A percentile compares a stretch with the other conserved stretches of the same genome.
These are phyloP conservation scores for Candida boidinii DNA, from an alignment of 805 yeast genomes.

Conservation along the genomic window DNA sequence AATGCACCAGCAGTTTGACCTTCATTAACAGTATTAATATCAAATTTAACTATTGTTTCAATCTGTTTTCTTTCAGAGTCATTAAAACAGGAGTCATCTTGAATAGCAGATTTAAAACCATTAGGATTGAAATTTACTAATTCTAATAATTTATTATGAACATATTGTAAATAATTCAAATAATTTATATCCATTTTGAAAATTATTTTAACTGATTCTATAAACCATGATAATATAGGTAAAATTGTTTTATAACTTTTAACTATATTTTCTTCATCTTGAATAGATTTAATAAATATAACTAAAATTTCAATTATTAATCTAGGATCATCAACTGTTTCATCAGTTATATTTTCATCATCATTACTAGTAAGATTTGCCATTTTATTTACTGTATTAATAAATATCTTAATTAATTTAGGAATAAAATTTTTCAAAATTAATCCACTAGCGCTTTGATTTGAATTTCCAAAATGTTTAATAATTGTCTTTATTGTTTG, in stretches of 20 bases:
- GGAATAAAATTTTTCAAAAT: constrained; percentile 40
- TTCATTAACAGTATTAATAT: constrained; percentile 12
- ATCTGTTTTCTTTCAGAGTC: constrained; percentile 32
- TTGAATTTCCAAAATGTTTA: constrained; percentile 22
- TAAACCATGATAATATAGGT: constrained; percentile 25
- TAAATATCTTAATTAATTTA: constrained; percentile 27
- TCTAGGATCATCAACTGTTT: constrained; percentile 23
- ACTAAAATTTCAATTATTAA: constrained; percentile 41
- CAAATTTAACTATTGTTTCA: constrained; percentile 33
- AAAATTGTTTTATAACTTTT: constrained; percentile 22
- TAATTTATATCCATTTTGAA: constrained; percentile 12
- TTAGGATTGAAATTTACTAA: constrained; percentile 36
- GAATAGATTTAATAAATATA: constrained; percentile 30
- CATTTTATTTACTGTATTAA: constrained; percentile 2
- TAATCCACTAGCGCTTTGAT: constrained; percentile 21
- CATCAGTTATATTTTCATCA: constrained; percentile 6
- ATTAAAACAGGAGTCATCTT: constrained; percentile 25
- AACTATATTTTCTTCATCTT: constrained; percentile 21
- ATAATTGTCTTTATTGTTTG: constrained; percentile 60
- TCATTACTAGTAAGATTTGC: constrained; percentile 7
- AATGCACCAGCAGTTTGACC: constrained; percentile 3
- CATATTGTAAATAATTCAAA: constrained; percentile 24
- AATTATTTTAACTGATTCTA: constrained; percentile 13
- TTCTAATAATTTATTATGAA: constrained; percentile 38
- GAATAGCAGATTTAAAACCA: constrained; percentile 41